Evolutionary conservation across 2,329 filamentous ascomycete species (phyloP).

Genomic region (Alternaria incomplexa): DNA sequence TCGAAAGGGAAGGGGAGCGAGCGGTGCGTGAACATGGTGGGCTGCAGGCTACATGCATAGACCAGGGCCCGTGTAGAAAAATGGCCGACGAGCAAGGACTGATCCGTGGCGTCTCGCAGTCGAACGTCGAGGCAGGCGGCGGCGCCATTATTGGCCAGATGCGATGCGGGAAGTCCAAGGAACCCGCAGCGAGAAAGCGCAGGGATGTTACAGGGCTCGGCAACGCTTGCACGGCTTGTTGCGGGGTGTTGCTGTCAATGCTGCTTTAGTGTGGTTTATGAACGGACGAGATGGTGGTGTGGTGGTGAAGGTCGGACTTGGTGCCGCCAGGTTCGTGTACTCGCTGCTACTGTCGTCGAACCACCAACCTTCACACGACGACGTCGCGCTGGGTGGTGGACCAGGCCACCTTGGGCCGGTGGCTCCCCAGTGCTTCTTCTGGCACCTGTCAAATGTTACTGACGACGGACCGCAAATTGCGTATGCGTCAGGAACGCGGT

Average conservation of each 20-base stretch:
- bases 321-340: slow-evolving; percentile 30
- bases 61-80: slow-evolving; percentile 46
- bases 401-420: slow-evolving; percentile 18
- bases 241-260: slow-evolving; percentile 46
- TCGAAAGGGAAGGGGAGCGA: slow-evolving; percentile 42
- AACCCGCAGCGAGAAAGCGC: slow-evolving; percentile 38
- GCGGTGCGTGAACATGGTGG: slow-evolving; percentile 46
- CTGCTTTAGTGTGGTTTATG: slow-evolving; percentile 33
- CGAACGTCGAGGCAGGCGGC: slow-evolving; percentile 41
- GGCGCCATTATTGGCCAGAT: slow-evolving; percentile 46
- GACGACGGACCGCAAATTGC: slow-evolving; percentile 47
- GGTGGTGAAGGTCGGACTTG: slow-evolving; percentile 29
- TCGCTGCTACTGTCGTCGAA: slow-evolving; percentile 40
- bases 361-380: slow-evolving; percentile 19
- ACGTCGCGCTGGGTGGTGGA: not conserved
- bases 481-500: slow-evolving; percentile 52
- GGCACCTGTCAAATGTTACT: slow-evolving; percentile 42
- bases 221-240: slow-evolving; percentile 48
- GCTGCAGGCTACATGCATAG: slow-evolving; percentile 40
- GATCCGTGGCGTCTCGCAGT: slow-evolving; percentile 47
- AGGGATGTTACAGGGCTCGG: slow-evolving; percentile 47
- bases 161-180: slow-evolving; percentile 47
- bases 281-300: slow-evolving; percentile 21
- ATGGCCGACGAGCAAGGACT: slow-evolving; percentile 49
- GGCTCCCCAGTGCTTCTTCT: slow-evolving; percentile 34